These are phyloP conservation scores for Avena insularis DNA, from an alignment of 176 grass and related monocot species.

Conservation along the genomic window DNA sequence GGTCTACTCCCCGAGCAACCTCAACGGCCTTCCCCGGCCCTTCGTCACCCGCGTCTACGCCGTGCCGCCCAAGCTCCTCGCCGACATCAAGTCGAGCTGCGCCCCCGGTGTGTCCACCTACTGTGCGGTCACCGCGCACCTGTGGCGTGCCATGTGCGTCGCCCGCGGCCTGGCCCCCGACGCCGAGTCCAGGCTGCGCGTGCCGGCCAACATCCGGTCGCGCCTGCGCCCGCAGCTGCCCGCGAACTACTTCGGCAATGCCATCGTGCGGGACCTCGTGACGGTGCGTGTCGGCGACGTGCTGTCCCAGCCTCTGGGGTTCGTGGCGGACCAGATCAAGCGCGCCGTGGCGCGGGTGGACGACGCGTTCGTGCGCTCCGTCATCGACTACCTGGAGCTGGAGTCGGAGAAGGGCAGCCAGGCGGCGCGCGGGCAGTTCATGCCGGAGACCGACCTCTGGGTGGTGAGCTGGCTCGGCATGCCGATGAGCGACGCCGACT, in stretches of 20 bases:
- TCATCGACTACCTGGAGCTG: slow-evolving; percentile 64
- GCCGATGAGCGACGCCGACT: slow-evolving; percentile 78
- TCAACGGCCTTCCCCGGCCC: slow-evolving; percentile 40
- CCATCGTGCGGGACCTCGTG: slow-evolving; percentile 61
- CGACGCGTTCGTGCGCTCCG: slow-evolving; percentile 62
- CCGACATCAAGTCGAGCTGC: slow-evolving; percentile 47
- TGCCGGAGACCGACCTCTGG: slow-evolving; percentile 58
- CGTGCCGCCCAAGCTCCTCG: slow-evolving; percentile 53
- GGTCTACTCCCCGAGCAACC: slow-evolving; percentile 59
- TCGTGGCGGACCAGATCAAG: slow-evolving; percentile 57
- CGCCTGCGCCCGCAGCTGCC: slow-evolving; percentile 66
- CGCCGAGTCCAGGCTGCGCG: slow-evolving; percentile 59
- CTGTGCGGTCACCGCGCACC: slow-evolving; percentile 66
- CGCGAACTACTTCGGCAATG: slow-evolving; percentile 60
- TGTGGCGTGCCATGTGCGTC: slow-evolving; percentile 82
- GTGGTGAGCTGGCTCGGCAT: slow-evolving; percentile 73
- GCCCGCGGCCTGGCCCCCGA: slow-evolving; percentile 43
- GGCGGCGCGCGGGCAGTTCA: slow-evolving; percentile 65
- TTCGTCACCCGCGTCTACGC: slow-evolving; percentile 66
- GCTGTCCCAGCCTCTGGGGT: slow-evolving; percentile 45
- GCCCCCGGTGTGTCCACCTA: slow-evolving; percentile 65
- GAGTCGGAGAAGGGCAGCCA: slow-evolving; percentile 62
- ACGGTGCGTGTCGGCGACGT: slow-evolving; percentile 47
- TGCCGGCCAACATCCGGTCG: slow-evolving; percentile 64
- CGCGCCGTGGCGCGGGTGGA: slow-evolving; percentile 51